These are phyloP conservation scores for Plasmodium gonderi DNA, from an alignment of 169 alveolate genomes.

Conservation along the genomic window DNA sequence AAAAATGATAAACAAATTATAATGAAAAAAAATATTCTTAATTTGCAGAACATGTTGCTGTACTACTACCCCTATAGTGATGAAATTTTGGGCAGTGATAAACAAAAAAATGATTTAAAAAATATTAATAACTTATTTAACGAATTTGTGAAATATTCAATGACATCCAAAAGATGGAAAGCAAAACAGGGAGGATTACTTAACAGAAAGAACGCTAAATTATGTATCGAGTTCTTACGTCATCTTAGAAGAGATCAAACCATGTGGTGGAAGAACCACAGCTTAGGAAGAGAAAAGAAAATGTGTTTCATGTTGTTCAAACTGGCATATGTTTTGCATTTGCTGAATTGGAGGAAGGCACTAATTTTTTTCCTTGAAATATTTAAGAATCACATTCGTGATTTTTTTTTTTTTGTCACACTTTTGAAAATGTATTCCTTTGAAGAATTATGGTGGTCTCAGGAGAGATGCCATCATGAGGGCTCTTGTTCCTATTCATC, in stretches of 20 bases:
- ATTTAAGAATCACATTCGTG: constrained; percentile 6
- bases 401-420: constrained; percentile 3
- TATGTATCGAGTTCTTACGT: constrained; percentile 20
- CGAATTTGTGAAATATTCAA: not conserved
- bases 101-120: not conserved
- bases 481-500: no score
- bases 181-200: not conserved
- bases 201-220: not conserved
- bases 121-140: not conserved
- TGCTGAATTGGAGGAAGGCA: constrained; percentile 41
- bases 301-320: not conserved
- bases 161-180: not conserved
- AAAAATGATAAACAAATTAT: not conserved
- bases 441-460: no score
- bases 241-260: constrained; percentile 13
- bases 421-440: not conserved
- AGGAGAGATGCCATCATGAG: no score
- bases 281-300: not conserved
- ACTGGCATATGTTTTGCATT: not conserved
- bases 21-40: not conserved
- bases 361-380: constrained; percentile 10
- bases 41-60: not conserved
- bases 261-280: not conserved
- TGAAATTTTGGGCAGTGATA: not conserved
- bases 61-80: not conserved